Evolutionary conservation across 2,329 filamentous ascomycete genomes (phyloP), one percentile per base, ranked within the genome.

Genomic region (Pestalotiopsis sp.): DNA sequence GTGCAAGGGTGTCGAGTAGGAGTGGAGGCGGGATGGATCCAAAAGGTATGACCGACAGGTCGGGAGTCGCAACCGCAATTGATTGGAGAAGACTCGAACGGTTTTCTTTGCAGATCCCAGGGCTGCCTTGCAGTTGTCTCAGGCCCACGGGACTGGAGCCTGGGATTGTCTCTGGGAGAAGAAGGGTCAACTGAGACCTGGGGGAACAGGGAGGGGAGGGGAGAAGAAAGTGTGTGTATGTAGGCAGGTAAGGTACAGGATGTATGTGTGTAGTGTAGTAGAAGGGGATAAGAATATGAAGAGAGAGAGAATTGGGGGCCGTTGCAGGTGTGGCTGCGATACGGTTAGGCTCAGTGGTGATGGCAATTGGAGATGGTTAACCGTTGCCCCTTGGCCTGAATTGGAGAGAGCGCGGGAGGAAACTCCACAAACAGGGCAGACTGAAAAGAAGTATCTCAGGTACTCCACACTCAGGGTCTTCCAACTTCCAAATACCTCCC

Each of bases 361-460:
- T 36, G 57, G 17, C 23, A 36, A 27, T 17, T 60, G 57, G 25
- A 60, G 57, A 31, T 60, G 31, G 14, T n/a, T 36, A 20, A 17
- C 45, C 45, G 17, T 49, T 49, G 41, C 14, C 14, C 41, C 41
- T n/a, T 49, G 41, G 41, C 41, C n/a, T n/a, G 13, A n/a, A n/a
- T 49, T 52, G 20, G 17, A 9, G 38, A 49, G 49, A 27, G 45
- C 17, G 63, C 41, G 27, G 49, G 27, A 49, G 41, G 49, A n/a
- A 49, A 59, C 65, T 67, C 65, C 65, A 67, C 65, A 67, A 67
- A 67, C 65, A 67, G 36, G 65, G 65, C 65, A 38, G 65, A 59
- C 65, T 23, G 38, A 36, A 49, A 36, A 36, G n/a, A 36, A 6
- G 31, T 36, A 36, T 36, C 31, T 36, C 31, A 9, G 36, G 6